Percentiles rank a stretch among this genome's conserved stretches.
Evolutionary conservation across 345 rosid genomes (phyloP).

Genomic region (Gynandropsis gynandra): DNA sequence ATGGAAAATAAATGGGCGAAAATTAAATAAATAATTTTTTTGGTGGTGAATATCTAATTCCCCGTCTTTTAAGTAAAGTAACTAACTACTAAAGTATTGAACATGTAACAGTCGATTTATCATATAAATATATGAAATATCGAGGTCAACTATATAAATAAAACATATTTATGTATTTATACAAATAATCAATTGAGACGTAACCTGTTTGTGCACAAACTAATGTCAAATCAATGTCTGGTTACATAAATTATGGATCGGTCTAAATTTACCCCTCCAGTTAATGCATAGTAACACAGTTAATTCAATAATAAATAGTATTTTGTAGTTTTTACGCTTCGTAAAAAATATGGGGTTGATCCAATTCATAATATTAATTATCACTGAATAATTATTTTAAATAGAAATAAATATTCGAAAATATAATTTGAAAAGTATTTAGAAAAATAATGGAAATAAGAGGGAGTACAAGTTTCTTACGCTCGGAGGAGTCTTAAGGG

Average conservation of each 20-base stretch:
- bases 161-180: no score
- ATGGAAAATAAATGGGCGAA: background rate
- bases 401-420: background rate
- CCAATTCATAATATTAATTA: no score
- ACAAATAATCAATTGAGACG: constrained; percentile 20
- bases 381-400: no score
- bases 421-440: background rate
- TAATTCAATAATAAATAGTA: no score
- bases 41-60: background rate
- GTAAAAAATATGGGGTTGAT: no score
- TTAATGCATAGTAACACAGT: background rate
- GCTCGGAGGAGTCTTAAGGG: constrained; percentile 6
- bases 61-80: constrained; percentile 17
- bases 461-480: background rate
- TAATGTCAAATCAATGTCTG: constrained; percentile 24
- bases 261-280: background rate
- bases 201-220: constrained; percentile 24
- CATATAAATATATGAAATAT: constrained; percentile 1
- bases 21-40: background rate
- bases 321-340: no score
- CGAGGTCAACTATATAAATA: constrained; percentile 11
- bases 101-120: constrained; percentile 12
- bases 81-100: constrained; percentile 19
- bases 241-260: background rate
- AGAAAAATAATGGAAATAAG: background rate